phyloP scores from a whole-genome alignment of 2,329 filamentous ascomycete species.

The Trichothecium sympodiale region DNA sequence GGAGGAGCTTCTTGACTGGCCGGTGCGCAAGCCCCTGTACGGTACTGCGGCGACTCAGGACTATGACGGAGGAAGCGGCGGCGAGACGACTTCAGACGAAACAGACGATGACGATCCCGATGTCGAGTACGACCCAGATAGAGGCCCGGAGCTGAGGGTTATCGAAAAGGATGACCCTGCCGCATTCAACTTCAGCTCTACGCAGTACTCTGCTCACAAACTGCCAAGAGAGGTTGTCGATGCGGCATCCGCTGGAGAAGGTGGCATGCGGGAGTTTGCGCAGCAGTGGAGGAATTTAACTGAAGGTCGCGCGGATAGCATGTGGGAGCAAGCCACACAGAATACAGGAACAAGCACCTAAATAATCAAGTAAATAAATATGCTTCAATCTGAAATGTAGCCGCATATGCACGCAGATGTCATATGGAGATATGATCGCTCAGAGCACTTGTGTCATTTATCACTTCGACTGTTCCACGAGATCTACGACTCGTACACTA shows the following conservation, averaged over 20 bases:
- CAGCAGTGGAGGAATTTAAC: constrained; percentile 58
- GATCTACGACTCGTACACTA: too few relatives aligned
- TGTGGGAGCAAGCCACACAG: constrained; percentile 23
- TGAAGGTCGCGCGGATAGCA: constrained; percentile 25
- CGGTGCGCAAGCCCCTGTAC: constrained; percentile 47
- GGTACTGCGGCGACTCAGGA: constrained; percentile 24
- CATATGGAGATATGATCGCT: too few relatives aligned
- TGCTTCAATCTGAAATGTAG: too few relatives aligned
- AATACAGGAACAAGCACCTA: constrained; percentile 5
- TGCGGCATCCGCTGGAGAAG: constrained; percentile 55
- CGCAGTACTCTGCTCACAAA: constrained; percentile 92
- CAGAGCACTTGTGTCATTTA: too few relatives aligned
- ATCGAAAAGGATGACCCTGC: constrained; percentile 78
- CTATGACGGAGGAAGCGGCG: constrained; percentile 4
- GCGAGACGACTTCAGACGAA: constrained; percentile 15
- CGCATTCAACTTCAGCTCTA: constrained; percentile 73
- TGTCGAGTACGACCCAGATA: constrained; percentile 39
- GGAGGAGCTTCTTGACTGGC: constrained; percentile 70
- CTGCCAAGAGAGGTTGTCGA: constrained; percentile 86
- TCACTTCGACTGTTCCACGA: too few relatives aligned
- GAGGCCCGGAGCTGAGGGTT: constrained; percentile 68
- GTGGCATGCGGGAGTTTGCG: constrained; percentile 71
- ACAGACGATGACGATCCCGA: constrained; percentile 27
- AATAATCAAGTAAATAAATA: neutral
- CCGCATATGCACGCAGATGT: too few relatives aligned